Percentiles rank a stretch among this genome's conserved stretches.
Conservation (phyloP, 1,139 yeast genomes). For the Wickerhamiella infanticola region DNA sequence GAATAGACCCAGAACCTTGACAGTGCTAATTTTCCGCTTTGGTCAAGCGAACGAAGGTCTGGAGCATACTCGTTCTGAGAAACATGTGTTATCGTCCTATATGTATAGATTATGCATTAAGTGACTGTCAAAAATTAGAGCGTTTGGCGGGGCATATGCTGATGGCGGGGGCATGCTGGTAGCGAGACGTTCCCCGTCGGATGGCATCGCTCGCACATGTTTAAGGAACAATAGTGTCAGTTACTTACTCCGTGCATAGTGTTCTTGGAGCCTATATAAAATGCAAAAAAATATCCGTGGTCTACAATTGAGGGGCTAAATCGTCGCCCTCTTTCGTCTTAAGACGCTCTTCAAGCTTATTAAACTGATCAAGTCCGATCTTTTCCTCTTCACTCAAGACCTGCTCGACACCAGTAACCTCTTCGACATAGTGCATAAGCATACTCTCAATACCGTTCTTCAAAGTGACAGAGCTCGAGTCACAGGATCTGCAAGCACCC, state of each 20-base stretch:
- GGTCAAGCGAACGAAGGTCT: too few relatives aligned
- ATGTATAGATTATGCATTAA: too few relatives aligned
- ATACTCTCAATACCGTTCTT: conserved; percentile 71
- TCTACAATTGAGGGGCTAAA: conserved; percentile 17
- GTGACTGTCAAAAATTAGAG: too few relatives aligned
- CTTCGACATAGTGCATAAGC: conserved; percentile 76
- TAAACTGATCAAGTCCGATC: conserved; percentile 52
- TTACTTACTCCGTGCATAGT: neutral
- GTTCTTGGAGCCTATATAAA: neutral
- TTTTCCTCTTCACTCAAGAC: conserved; percentile 46
- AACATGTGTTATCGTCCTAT: too few relatives aligned
- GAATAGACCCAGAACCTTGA: too few relatives aligned
- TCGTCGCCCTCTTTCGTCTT: conserved; percentile 13
- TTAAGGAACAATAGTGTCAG: too few relatives aligned
- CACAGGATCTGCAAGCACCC: conserved; percentile 76
- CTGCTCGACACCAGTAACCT: conserved; percentile 61
- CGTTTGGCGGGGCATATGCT: too few relatives aligned
- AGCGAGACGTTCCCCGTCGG: too few relatives aligned
- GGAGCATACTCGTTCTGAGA: too few relatives aligned
- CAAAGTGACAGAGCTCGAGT: conserved; percentile 60
- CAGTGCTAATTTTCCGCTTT: too few relatives aligned
- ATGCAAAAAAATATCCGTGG: neutral
- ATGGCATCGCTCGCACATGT: too few relatives aligned
- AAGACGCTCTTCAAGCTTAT: conserved; percentile 38
- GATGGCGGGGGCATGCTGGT: too few relatives aligned